Evolutionary conservation across 371 early-diverging fungal genomes (phyloP).

Genomic region (Mortierella sp.): DNA sequence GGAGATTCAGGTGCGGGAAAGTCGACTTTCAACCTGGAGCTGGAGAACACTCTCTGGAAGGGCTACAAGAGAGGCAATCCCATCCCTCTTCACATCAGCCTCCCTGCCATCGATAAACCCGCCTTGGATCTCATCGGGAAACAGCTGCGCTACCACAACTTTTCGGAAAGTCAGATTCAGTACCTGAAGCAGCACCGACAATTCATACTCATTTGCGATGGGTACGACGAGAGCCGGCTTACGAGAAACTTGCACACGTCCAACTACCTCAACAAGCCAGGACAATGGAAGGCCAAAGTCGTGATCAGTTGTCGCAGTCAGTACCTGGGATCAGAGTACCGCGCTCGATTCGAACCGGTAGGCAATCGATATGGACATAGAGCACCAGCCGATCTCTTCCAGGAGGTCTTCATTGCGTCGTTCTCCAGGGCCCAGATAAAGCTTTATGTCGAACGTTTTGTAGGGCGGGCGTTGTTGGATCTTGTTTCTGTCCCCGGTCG

Average conservation of each 20-base stretch:
- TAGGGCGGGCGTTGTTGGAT: not conserved
- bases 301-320: slow-evolving; percentile 3
- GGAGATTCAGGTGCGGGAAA: not conserved
- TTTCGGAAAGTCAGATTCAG: not conserved
- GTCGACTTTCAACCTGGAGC: not conserved
- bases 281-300: slow-evolving; percentile 1
- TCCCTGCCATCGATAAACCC: not conserved
- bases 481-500: not conserved
- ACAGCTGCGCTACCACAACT: not conserved
- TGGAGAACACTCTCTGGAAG: not conserved
- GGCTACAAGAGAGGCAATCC: not conserved
- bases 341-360: not conserved
- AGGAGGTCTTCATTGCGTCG: slow-evolving; percentile 7
- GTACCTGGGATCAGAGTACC: not conserved
- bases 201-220: not conserved
- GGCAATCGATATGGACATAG: not conserved
- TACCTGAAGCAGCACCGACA: not conserved
- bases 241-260: slow-evolving; percentile 1
- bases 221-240: not conserved
- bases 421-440: slow-evolving; percentile 20
- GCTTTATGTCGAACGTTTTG: not conserved
- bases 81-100: not conserved
- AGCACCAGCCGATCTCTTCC: not conserved
- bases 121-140: not conserved
- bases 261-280: slow-evolving; percentile 9